Evolutionary conservation across 2,329 filamentous ascomycete genomes (phyloP).

Genomic region (Neonectria faginata): DNA sequence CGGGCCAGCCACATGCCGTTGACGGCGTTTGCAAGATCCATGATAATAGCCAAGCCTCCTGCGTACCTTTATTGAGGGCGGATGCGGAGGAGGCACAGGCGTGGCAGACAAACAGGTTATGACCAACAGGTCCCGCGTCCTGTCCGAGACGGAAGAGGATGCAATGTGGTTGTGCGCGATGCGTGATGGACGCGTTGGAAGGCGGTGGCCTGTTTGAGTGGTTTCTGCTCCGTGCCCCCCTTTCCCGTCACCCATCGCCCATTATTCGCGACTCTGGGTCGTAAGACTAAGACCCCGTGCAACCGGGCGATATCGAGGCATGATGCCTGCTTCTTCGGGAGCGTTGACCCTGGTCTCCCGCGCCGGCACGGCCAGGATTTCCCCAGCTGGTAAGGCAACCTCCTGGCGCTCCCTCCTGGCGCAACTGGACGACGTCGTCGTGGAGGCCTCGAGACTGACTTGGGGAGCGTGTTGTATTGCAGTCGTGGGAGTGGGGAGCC

Average conservation of each 20-base stretch:
- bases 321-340: conserved; percentile 28
- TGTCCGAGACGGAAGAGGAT: conserved; percentile 12
- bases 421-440: conserved; percentile 30
- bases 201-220: conserved; percentile 30
- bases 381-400: conserved; percentile 33
- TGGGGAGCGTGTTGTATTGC: conserved; percentile 18
- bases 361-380: conserved; percentile 35
- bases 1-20: conserved; percentile 16
- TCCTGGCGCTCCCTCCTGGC: conserved; percentile 18
- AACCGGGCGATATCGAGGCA: conserved; percentile 21
- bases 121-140: conserved; percentile 21
- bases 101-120: conserved; percentile 6
- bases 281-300: conserved; percentile 36
- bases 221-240: conserved; percentile 22
- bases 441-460: conserved; percentile 9
- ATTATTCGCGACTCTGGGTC: conserved; percentile 30
- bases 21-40: conserved; percentile 20
- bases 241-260: conserved; percentile 24
- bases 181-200: conserved; percentile 19
- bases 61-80: conserved; percentile 21
- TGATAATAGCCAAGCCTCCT: conserved; percentile 26
- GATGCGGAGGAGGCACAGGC: conserved; percentile 18
- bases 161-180: conserved; percentile 20
- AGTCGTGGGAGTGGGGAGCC: conserved; percentile 29
- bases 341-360: conserved; percentile 29